Conservation (phyloP, 2,329 filamentous ascomycete genomes). For the Ceratocystis cacaofunesta region DNA sequence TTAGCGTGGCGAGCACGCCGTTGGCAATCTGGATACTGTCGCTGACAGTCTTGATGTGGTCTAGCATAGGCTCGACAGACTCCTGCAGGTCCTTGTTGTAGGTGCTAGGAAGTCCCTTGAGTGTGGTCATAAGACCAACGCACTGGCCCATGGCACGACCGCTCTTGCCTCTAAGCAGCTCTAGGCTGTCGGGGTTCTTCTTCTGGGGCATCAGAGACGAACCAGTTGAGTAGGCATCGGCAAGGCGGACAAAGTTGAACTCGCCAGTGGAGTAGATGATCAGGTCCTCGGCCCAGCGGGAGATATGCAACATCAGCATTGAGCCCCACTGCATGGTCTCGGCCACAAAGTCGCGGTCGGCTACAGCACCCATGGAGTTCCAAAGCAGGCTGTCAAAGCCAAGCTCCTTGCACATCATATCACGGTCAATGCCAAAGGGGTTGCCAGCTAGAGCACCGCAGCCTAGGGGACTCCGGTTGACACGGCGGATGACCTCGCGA, state of each 20-base stretch:
- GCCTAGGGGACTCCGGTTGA: constrained; percentile 58
- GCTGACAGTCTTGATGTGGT: constrained; percentile 65
- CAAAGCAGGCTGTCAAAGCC: constrained; percentile 61
- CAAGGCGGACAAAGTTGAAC: constrained; percentile 60
- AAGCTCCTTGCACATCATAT: constrained; percentile 63
- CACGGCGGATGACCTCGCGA: constrained; percentile 54
- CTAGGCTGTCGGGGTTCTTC: constrained; percentile 66
- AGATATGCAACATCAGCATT: constrained; percentile 66
- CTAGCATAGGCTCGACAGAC: constrained; percentile 70
- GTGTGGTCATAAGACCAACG: constrained; percentile 58
- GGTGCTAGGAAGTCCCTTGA: constrained; percentile 57
- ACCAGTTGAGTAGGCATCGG: constrained; percentile 68
- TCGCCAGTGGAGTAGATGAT: constrained; percentile 69
- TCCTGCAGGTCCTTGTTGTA: constrained; percentile 95
- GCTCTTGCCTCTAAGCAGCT: constrained; percentile 57
- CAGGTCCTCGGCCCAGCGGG: constrained; percentile 68
- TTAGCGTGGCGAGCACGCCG: constrained; percentile 61
- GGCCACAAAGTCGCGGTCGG: constrained; percentile 67
- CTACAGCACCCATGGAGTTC: constrained; percentile 65
- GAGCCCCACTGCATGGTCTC: constrained; percentile 70
- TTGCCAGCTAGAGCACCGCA: constrained; percentile 70
- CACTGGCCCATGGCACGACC: constrained; percentile 68
- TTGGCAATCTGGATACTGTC: constrained; percentile 74
- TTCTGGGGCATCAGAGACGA: constrained; percentile 70
- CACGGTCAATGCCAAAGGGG: constrained; percentile 66